Evolutionary conservation across 2,329 filamentous ascomycete species (phyloP), one percentile per base, ranked within the genome.

Genomic region (Sporothrix globosa): DNA sequence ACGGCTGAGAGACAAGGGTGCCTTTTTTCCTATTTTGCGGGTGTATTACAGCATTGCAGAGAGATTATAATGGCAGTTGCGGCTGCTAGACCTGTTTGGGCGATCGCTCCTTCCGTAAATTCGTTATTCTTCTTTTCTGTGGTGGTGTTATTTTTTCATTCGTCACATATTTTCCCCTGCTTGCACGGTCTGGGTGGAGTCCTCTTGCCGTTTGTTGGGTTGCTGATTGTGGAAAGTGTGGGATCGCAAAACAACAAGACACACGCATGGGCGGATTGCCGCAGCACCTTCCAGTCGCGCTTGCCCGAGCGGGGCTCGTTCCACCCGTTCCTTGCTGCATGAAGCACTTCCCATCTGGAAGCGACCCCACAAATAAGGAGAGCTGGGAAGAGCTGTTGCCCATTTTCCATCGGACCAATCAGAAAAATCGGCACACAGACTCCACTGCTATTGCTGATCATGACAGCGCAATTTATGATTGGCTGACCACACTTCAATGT

Each of bases 391-490:
- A 50, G 54, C 46, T 19, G 48, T 7, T 46, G 68, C 21, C 27
- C 13, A 44, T 67, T 72, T 69, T 72, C 17, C 5, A 46, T 27
- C 67, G 48, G 66, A 24, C 72, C 72, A 73, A 73, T 73, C 68
- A 73, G 44, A 73, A 73, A 73, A 72, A 69, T 71, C 53, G 21
- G 60, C 19, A 50, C 66, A 11, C 50, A 46, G 7, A 11, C 44
- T 11, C 21, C 34, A 52, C 46, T 24, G 19, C 39, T 27, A 14
- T 14, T 11, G 4, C 60, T n/a, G 34, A 10, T 54, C n/a, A 41
- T 7, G 13, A 9, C 50, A 27, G 27, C 39, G 48, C 27, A 46
- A 41, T 60, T 65, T 65, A 39, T 69, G 46, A 69, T 69, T 69
- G 58, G 68, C 54, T 48, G 24, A 17, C 21, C 39, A 6, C 14